Evolutionary conservation across 2,329 filamentous ascomycete species (phyloP).

Genomic region (Thermothelomyces thermophilus): DNA sequence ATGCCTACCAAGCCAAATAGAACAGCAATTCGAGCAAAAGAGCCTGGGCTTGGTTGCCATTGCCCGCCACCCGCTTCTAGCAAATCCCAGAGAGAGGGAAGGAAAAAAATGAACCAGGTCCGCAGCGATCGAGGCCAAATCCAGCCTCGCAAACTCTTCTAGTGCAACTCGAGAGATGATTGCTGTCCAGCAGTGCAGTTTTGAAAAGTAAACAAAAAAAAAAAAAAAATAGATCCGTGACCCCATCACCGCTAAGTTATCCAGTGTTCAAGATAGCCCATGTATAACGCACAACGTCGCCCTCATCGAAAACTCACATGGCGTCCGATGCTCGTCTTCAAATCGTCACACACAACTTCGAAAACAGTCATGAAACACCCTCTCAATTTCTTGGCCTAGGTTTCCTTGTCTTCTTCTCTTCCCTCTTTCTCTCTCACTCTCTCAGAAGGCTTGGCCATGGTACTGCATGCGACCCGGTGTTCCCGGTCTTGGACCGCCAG

Average conservation of each 20-base stretch:
- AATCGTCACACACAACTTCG: too few relatives aligned
- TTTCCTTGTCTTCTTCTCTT: neutral
- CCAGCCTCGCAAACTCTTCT: slow-evolving; percentile 10
- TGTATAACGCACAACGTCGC: too few relatives aligned
- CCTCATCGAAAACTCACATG: neutral
- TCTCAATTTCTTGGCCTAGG: too few relatives aligned
- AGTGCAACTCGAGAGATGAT: neutral
- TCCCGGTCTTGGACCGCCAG: slow-evolving; percentile 22
- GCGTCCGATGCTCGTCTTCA: too few relatives aligned
- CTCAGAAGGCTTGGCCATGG: slow-evolving; percentile 31
- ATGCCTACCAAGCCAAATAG: neutral
- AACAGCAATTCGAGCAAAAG: neutral
- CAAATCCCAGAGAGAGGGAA: neutral
- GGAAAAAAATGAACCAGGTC: neutral
- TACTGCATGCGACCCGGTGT: slow-evolving; percentile 25
- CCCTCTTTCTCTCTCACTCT: neutral
- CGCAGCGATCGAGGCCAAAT: neutral
- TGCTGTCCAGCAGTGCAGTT: neutral
- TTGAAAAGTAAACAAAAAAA: neutral
- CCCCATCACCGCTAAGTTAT: neutral
- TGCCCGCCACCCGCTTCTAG: neutral
- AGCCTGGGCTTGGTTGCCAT: too few relatives aligned
- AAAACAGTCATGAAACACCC: too few relatives aligned
- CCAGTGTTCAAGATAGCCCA: too few relatives aligned
- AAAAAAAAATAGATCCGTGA: neutral